Conservation (phyloP, 441 rosid species). For the Jatropha multifida region DNA sequence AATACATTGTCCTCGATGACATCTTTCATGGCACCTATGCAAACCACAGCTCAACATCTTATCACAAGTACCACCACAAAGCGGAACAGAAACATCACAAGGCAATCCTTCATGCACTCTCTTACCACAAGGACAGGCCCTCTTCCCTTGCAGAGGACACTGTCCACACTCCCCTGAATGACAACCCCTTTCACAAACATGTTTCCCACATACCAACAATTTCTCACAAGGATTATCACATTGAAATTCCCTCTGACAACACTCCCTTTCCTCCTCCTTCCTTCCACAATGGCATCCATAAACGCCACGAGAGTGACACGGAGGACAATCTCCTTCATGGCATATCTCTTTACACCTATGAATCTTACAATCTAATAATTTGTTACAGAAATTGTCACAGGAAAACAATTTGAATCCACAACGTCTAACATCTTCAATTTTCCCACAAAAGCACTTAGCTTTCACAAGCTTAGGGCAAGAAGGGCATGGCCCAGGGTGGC, state of each 20-base stretch:
- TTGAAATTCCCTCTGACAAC: slow-evolving; percentile 64
- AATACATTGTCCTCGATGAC: slow-evolving; percentile 74
- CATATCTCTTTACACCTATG: slow-evolving; percentile 66
- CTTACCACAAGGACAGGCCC: slow-evolving; percentile 88
- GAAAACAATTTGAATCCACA: slow-evolving; percentile 73
- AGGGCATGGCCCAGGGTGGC: slow-evolving; percentile 93
- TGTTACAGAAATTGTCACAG: slow-evolving; percentile 48
- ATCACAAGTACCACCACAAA: slow-evolving; percentile 86
- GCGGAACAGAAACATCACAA: slow-evolving; percentile 66
- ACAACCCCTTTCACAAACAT: slow-evolving; percentile 75
- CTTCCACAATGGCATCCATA: slow-evolving; percentile 64
- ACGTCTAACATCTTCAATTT: slow-evolving; percentile 60
- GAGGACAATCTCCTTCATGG: slow-evolving; percentile 74
- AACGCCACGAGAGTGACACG: slow-evolving; percentile 56
- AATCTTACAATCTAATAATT: slow-evolving; percentile 49
- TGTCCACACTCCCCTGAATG: slow-evolving; percentile 73
- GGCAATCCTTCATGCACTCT: slow-evolving; percentile 70
- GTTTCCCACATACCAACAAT: slow-evolving; percentile 66
- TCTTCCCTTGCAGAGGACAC: slow-evolving; percentile 81
- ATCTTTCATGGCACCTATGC: slow-evolving; percentile 84
- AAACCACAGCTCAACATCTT: slow-evolving; percentile 68
- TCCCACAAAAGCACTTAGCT: slow-evolving; percentile 62
- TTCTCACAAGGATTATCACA: slow-evolving; percentile 69
- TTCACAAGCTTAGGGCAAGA: slow-evolving; percentile 75
- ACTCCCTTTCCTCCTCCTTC: slow-evolving; percentile 60